Conservation (phyloP, 495 filamentous ascomycete genomes). For the Neurospora intermedia region DNA sequence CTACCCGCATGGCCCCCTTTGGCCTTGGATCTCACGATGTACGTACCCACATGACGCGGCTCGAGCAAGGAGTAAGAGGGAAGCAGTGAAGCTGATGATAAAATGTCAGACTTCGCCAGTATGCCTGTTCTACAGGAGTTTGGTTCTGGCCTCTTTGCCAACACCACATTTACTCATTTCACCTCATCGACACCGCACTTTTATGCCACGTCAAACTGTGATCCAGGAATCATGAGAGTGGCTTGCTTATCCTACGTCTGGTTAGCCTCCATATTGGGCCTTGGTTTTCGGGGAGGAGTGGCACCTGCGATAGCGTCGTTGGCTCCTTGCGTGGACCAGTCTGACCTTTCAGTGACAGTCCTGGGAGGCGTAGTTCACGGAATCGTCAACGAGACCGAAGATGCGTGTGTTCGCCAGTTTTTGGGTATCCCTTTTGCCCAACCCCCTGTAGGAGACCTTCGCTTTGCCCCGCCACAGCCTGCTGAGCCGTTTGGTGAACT, state of each 20-base stretch:
- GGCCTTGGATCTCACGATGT: neutral
- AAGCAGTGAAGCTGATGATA: neutral
- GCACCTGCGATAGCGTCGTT: neutral
- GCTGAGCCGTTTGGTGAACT: slow-evolving; percentile 5
- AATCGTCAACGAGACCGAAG: neutral
- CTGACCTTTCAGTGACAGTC: slow-evolving; percentile 4
- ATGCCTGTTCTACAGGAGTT: neutral
- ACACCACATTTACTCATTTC: neutral
- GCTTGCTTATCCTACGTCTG: neutral
- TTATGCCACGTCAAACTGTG: neutral
- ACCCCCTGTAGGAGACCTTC: slow-evolving; percentile 35
- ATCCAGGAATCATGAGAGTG: neutral
- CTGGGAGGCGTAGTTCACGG: slow-evolving; percentile 8
- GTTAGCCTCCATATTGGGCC: neutral
- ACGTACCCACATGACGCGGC: neutral
- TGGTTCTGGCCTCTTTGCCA: neutral
- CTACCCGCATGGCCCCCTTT: neutral
- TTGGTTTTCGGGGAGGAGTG: neutral
- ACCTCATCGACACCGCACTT: neutral
- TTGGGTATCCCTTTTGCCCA: slow-evolving; percentile 47
- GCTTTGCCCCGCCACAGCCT: slow-evolving; percentile 30
- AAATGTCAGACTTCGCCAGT: neutral
- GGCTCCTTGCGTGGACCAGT: neutral
- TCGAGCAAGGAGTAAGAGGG: neutral
- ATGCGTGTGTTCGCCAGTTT: slow-evolving; percentile 26